phyloP scores from a whole-genome alignment of 805 yeast species.

The Schwanniomyces occidentalis region DNA sequence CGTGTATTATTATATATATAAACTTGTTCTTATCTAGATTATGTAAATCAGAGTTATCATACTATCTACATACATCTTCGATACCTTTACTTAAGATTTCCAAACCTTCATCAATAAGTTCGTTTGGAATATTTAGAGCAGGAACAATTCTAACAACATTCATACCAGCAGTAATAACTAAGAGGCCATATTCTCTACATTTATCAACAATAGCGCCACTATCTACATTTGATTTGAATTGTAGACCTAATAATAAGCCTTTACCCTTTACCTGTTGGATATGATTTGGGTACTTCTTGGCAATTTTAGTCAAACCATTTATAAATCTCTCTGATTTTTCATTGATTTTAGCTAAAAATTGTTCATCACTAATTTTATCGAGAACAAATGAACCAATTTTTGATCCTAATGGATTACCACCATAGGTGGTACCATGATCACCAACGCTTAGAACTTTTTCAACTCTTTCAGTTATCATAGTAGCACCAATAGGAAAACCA shows the following conservation, averaged over 20 bases:
- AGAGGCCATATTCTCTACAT: constrained; percentile 77
- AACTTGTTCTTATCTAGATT: too few species aligned
- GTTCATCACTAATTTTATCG: constrained; percentile 58
- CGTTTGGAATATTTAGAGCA: constrained; percentile 78
- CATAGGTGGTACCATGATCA: constrained; percentile 97
- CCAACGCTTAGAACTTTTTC: constrained; percentile 78
- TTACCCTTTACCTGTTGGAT: constrained; percentile 79
- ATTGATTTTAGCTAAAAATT: constrained; percentile 61
- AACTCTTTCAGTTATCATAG: constrained; percentile 79
- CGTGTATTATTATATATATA: too few species aligned
- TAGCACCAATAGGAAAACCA: constrained; percentile 95
- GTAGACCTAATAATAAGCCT: constrained; percentile 84
- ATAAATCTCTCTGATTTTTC: constrained; percentile 59
- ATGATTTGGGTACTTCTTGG: constrained; percentile 56
- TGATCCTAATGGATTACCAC: constrained; percentile 93
- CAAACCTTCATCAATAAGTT: constrained; percentile 69
- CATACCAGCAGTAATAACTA: constrained; percentile 89
- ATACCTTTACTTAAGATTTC: constrained; percentile 63
- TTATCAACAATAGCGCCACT: constrained; percentile 63
- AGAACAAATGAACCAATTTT: constrained; percentile 79
- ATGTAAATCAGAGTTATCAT: too few species aligned
- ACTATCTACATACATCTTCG: constrained; percentile 14
- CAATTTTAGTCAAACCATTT: constrained; percentile 49
- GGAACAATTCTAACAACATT: constrained; percentile 91
- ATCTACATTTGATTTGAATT: constrained; percentile 55